phyloP scores from a whole-genome alignment of 345 rosid genomes.

The Litchi chinensis region DNA sequence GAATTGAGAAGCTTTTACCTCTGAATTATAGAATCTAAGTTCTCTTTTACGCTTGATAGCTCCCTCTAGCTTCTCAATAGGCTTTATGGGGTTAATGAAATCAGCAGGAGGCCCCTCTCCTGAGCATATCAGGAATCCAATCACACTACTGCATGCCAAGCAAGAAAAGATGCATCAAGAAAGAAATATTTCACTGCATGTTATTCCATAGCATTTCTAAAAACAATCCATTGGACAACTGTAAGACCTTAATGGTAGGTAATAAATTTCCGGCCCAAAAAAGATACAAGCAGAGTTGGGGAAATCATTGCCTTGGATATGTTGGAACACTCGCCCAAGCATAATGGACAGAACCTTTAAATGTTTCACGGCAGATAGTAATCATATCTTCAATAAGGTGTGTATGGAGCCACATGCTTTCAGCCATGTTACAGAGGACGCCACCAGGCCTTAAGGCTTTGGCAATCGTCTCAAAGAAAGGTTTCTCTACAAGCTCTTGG shows the following conservation, averaged over 20 bases:
- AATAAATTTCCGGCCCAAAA: neutral
- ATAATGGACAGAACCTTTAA: slow-evolving; percentile 83
- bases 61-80: slow-evolving; percentile 82
- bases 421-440: slow-evolving; percentile 94
- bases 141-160: slow-evolving; percentile 67
- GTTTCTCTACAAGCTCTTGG: slow-evolving; percentile 89
- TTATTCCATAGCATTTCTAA: neutral
- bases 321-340: slow-evolving; percentile 99
- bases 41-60: slow-evolving; percentile 62
- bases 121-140: slow-evolving; percentile 84
- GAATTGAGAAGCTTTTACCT: slow-evolving; percentile 43
- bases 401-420: slow-evolving; percentile 99
- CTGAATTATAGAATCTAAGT: slow-evolving; percentile 80
- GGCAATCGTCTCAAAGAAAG: slow-evolving; percentile 81
- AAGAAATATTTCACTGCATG: neutral
- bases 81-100: slow-evolving; percentile 82
- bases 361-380: slow-evolving; percentile 66
- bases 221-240: neutral
- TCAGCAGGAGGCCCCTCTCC: slow-evolving; percentile 80
- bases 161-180: neutral
- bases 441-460: slow-evolving; percentile 91
- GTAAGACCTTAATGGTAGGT: neutral
- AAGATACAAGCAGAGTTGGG: neutral
- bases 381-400: slow-evolving; percentile 91
- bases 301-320: slow-evolving; percentile 72